Conservation (phyloP, 1,139 yeast species). For the Protomyces inouyei region DNA sequence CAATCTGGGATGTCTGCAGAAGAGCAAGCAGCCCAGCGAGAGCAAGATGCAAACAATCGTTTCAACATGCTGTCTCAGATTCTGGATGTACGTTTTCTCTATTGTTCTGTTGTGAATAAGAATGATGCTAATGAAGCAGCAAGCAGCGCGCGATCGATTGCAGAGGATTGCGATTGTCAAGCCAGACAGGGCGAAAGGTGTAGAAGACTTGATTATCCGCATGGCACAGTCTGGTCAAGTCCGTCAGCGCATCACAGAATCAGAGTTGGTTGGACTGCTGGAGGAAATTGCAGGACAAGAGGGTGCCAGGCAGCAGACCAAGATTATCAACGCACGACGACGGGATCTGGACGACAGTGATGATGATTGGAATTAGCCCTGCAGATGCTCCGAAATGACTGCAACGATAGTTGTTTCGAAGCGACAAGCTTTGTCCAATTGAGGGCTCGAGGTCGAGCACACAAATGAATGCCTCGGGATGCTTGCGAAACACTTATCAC, state of each 20-base stretch:
- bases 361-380: constrained; percentile 21
- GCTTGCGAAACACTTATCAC: too few relatives aligned
- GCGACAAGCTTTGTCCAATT: too few relatives aligned
- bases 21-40: constrained; percentile 28
- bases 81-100: neutral
- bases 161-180: constrained; percentile 82
- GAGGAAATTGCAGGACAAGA: constrained; percentile 81
- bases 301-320: constrained; percentile 50
- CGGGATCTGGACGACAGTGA: constrained; percentile 24
- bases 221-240: constrained; percentile 77
- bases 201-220: constrained; percentile 72
- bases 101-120: constrained; percentile 43
- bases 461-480: too few relatives aligned
- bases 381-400: neutral
- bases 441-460: too few relatives aligned
- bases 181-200: constrained; percentile 75
- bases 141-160: constrained; percentile 81
- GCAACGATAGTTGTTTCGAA: too few relatives aligned
- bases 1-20: constrained; percentile 30
- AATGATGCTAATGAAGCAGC: constrained; percentile 46
- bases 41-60: constrained; percentile 41
- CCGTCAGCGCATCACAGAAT: constrained; percentile 64
- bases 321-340: constrained; percentile 46
- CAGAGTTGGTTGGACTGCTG: constrained; percentile 73
- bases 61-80: constrained; percentile 33